Conservation (phyloP, 2,329 filamentous ascomycete genomes). For the Thelonectria olida region DNA sequence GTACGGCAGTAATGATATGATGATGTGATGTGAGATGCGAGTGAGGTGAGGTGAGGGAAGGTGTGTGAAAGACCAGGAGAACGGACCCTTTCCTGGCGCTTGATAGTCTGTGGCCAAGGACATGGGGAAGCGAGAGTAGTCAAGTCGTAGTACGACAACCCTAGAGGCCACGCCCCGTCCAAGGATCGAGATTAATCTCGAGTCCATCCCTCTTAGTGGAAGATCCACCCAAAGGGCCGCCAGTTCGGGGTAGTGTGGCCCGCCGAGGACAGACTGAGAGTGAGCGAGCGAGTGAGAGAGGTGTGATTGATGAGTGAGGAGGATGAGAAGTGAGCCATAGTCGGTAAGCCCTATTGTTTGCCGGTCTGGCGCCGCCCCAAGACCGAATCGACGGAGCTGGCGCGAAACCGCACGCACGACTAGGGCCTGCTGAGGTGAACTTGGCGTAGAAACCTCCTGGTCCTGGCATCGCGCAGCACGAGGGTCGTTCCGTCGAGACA, state of each 20-base stretch:
- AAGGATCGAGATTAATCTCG: slow-evolving; percentile 18
- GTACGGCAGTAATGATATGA: background rate
- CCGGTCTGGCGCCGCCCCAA: slow-evolving; percentile 25
- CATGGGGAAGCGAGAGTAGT: slow-evolving; percentile 19
- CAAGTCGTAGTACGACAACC: background rate
- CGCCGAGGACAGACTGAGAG: slow-evolving; percentile 20
- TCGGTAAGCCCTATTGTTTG: slow-evolving; percentile 9
- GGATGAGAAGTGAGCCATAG: slow-evolving; percentile 13
- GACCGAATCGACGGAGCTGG: slow-evolving; percentile 40
- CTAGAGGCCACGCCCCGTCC: slow-evolving; percentile 5
- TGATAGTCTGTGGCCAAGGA: background rate
- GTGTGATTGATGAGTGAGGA: too few species aligned
- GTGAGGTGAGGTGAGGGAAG: background rate
- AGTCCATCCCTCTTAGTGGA: slow-evolving; percentile 11
- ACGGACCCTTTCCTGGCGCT: slow-evolving; percentile 6
- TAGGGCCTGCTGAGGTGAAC: slow-evolving; percentile 46
- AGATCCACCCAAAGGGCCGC: slow-evolving; percentile 25
- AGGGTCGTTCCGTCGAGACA: slow-evolving; percentile 44
- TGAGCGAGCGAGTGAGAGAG: background rate
- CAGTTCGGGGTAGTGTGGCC: slow-evolving; percentile 31
- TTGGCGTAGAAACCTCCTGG: slow-evolving; percentile 46
- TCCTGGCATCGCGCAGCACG: slow-evolving; percentile 38
- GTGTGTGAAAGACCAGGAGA: background rate
- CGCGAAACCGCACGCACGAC: slow-evolving; percentile 33
- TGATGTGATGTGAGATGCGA: slow-evolving; percentile 1